Base-by-base conservation (phyloP, 768 basidiomycete species). In the Paxillus rubicundulus region DNA sequence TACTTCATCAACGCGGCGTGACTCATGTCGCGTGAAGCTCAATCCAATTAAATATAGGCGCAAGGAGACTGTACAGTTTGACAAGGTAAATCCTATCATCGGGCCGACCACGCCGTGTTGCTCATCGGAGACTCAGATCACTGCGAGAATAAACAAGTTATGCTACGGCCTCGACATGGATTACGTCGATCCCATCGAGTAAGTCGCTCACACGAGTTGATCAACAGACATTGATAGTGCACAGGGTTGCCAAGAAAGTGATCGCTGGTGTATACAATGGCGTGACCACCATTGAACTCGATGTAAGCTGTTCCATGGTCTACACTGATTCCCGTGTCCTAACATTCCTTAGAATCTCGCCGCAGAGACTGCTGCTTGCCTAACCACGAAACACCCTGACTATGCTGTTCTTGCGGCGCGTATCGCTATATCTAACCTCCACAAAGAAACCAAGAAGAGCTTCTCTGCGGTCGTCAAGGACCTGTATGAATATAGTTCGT, bases 391-490 rank as follows among this genome's bases (percentile, higher is more conserved):
- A 60, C 93, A 95, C 65, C 94, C 96, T 8, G 97, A 99, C 68
- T 99, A 99, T 62, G 97, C 97, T 21, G 86, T 98, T 54, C 91
- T 99, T 57, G 97, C 97, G 5, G 97, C 97, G 18, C 92, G 97
- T 53, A 98, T 99, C 49, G 97, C 97, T 50, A 93, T 99, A 63
- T 98, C 96, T 45, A 99, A 98, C 68, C 75, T 98, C 10, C 97
- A 99, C 82, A 98, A 99, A 65, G 96, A 99, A 74, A 98, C 97
- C 16, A 98, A 94, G 77, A 98, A 98, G 78, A 90, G 75, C 61
- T 98, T 99, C 69, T 93, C 92, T 1, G 81, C 86, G 54, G 96
- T 99, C 57, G 80, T 99, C 64, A 84, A 83, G 53, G 95, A 98
- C 67, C 75, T 99, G 34, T 92, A 98, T 69, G 75, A 82, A 42